A percentile compares a stretch with the other conserved stretches of the same genome.
Evolutionary conservation across 2,329 filamentous ascomycete genomes (phyloP).

Genomic region (Aureobasidium sp.): DNA sequence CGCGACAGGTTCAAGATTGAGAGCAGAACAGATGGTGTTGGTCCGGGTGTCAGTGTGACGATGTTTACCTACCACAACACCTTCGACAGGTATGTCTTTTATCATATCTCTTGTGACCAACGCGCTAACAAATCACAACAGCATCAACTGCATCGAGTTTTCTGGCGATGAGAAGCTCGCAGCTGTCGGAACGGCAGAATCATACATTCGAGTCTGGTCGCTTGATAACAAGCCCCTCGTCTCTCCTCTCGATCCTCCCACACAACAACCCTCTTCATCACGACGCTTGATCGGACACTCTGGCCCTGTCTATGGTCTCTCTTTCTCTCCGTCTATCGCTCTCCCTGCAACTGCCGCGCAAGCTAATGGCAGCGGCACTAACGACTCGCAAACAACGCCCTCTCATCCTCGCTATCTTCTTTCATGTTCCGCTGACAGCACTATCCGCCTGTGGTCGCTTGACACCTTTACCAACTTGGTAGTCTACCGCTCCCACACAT

Average conservation of each 20-base stretch:
- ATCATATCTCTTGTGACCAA: not conserved
- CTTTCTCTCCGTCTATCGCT: slow-evolving; percentile 69
- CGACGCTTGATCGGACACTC: slow-evolving; percentile 77
- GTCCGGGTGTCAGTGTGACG: slow-evolving; percentile 77
- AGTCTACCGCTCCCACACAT: slow-evolving; percentile 87
- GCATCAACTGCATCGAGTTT: slow-evolving; percentile 89
- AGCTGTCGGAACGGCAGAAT: slow-evolving; percentile 84
- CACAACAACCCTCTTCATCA: slow-evolving; percentile 59
- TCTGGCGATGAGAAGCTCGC: slow-evolving; percentile 83
- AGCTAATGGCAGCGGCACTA: slow-evolving; percentile 34
- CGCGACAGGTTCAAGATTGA: slow-evolving; percentile 88
- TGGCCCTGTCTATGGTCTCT: slow-evolving; percentile 78
- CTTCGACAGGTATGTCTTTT: slow-evolving; percentile 59
- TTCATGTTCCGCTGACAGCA: slow-evolving; percentile 80
- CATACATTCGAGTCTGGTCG: slow-evolving; percentile 92
- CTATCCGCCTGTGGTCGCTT: slow-evolving; percentile 85
- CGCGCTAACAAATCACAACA: slow-evolving; percentile 33
- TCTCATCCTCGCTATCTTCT: slow-evolving; percentile 59
- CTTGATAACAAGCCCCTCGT: slow-evolving; percentile 76
- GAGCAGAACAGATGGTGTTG: slow-evolving; percentile 72
- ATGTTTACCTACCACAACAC: slow-evolving; percentile 99
- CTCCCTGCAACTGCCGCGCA: slow-evolving; percentile 33
- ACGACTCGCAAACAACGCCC: slow-evolving; percentile 42
- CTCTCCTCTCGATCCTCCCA: slow-evolving; percentile 54
- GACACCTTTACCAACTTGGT: slow-evolving; percentile 90